Percentiles rank a stretch among this genome's conserved stretches.
Evolutionary conservation across 768 basidiomycete genomes (phyloP).

Genomic region (Pleurotus citrinopileatus): DNA sequence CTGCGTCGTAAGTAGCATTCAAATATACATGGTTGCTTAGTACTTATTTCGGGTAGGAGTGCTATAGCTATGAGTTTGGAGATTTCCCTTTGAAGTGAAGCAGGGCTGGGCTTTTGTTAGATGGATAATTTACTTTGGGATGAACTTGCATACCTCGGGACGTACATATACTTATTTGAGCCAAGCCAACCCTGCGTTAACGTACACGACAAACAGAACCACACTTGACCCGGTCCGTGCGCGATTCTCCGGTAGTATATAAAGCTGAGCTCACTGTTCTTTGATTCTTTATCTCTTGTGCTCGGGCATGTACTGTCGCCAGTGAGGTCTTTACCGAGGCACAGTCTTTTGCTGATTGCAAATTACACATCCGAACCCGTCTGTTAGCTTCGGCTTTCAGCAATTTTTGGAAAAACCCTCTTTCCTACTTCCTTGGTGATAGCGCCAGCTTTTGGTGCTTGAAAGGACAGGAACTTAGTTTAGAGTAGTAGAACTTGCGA

Average conservation of each 20-base stretch:
- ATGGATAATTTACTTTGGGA: too few relatives aligned
- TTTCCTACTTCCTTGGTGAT: slow-evolving; percentile 27
- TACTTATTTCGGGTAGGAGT: slow-evolving; percentile 37
- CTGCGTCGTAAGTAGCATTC: slow-evolving; percentile 57
- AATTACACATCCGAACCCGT: slow-evolving; percentile 97
- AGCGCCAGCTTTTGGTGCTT: background rate
- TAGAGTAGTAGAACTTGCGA: too few relatives aligned
- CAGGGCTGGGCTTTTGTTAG: too few relatives aligned
- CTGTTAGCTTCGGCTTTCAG: slow-evolving; percentile 84
- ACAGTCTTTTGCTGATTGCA: slow-evolving; percentile 96
- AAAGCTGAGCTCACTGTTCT: slow-evolving; percentile 16
- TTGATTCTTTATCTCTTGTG: slow-evolving; percentile 72
- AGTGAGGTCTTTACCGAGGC: slow-evolving; percentile 96
- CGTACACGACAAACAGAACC: slow-evolving; percentile 9
- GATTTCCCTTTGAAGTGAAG: slow-evolving; percentile 21
- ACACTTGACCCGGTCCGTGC: slow-evolving; percentile 50
- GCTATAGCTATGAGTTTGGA: slow-evolving; percentile 62
- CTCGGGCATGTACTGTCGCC: slow-evolving; percentile 94
- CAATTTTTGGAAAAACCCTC: slow-evolving; percentile 80
- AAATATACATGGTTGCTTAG: background rate
- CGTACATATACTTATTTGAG: too few relatives aligned
- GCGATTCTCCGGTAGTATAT: slow-evolving; percentile 36
- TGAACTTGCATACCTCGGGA: too few relatives aligned
- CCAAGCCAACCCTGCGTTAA: too few relatives aligned
- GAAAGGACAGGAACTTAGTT: too few relatives aligned